These are phyloP conservation scores for Suillus alpinus DNA, from an alignment of 768 basidiomycete genomes.

Conservation along the genomic window DNA sequence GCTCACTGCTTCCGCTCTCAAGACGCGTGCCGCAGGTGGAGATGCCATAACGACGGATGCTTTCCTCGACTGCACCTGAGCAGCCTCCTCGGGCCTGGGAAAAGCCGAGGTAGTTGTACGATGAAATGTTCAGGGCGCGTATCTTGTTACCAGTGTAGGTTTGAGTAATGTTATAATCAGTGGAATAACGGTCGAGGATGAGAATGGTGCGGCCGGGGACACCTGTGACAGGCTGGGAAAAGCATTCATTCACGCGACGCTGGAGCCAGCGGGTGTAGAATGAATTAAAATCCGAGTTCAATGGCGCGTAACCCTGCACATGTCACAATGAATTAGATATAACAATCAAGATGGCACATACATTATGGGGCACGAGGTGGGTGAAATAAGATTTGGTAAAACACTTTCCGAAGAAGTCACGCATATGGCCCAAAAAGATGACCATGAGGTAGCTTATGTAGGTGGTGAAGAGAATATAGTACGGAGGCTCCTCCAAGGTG, in stretches of 20 bases:
- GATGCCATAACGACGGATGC: constrained; percentile 78
- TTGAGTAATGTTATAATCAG: constrained; percentile 79
- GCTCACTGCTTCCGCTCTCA: constrained; percentile 80
- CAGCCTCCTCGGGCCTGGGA: constrained; percentile 91
- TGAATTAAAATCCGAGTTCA: constrained; percentile 98
- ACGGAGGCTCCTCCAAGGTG: constrained; percentile 82
- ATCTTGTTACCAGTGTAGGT: constrained; percentile 75
- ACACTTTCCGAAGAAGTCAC: constrained; percentile 93
- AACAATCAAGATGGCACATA: constrained; percentile 40
- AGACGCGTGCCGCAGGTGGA: constrained; percentile 74
- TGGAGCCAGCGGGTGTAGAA: constrained; percentile 98
- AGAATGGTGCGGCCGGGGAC: constrained; percentile 93
- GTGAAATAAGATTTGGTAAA: constrained; percentile 65
- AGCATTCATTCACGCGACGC: constrained; percentile 92
- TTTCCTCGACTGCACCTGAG: constrained; percentile 89
- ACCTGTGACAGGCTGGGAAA: constrained; percentile 87
- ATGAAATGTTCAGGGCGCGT: constrained; percentile 93
- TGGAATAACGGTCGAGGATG: constrained; percentile 78
- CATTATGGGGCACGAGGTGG: constrained; percentile 81
- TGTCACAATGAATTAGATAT: constrained; percentile 3
- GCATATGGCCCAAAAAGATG: constrained; percentile 86
- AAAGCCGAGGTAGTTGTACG: constrained; percentile 99
- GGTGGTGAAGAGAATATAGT: constrained; percentile 88
- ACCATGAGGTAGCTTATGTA: constrained; percentile 93
- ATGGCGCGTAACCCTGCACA: constrained; percentile 88